Conservation (phyloP, 2,329 filamentous ascomycete species). For the Mollisiaceae sp. region DNA sequence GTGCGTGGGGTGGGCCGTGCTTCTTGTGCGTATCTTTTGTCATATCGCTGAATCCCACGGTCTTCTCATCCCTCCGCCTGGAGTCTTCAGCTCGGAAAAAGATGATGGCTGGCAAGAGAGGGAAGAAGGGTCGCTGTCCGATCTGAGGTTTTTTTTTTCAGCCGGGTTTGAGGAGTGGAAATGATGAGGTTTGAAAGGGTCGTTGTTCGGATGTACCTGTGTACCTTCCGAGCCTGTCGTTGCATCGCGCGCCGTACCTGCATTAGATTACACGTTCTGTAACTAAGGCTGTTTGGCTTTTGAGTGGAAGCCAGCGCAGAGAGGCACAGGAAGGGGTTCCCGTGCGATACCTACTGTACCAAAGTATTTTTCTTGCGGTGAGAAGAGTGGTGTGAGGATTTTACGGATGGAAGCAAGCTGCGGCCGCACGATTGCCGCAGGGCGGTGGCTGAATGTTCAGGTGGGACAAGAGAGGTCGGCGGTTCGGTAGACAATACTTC, state of each 20-base stretch:
- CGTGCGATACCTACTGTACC: too few relatives aligned
- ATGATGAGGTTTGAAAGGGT: background rate
- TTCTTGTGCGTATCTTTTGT: background rate
- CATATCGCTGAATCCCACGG: background rate
- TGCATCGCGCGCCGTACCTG: background rate
- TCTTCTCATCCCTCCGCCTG: background rate
- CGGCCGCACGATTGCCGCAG: background rate
- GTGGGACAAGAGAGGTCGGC: too few relatives aligned
- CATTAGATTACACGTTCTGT: background rate
- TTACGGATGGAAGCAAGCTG: background rate
- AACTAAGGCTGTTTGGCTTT: background rate
- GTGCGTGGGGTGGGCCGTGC: constrained; percentile 7
- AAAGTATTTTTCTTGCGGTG: background rate
- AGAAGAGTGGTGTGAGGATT: background rate
- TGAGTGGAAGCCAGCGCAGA: too few relatives aligned
- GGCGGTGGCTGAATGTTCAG: too few relatives aligned
- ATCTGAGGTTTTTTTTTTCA: too few relatives aligned
- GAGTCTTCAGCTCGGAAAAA: background rate
- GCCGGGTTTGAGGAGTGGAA: background rate
- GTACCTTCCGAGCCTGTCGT: background rate
- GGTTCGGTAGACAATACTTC: background rate
- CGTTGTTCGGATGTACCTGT: background rate
- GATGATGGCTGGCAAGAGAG: background rate
- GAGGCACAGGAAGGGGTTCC: background rate
- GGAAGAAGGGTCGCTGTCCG: background rate